These are phyloP conservation scores for Amphicarpaea edgeworthii DNA, from an alignment of 306 rosid species.

Conservation along the genomic window DNA sequence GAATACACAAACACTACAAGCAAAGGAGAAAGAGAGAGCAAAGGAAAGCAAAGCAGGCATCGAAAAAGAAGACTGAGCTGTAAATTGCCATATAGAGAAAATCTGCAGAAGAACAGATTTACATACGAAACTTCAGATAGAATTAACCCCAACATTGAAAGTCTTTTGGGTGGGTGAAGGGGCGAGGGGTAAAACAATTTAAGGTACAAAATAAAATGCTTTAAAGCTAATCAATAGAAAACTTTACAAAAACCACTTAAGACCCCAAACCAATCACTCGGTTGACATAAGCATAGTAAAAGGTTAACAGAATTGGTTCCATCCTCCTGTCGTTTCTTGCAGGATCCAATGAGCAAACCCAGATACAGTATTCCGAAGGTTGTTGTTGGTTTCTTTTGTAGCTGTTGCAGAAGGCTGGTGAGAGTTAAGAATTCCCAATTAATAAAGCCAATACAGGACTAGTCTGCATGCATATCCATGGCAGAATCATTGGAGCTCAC, in stretches of 20 bases:
- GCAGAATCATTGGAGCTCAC: conserved; percentile 69
- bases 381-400: conserved; percentile 37
- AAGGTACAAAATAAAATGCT: conserved; percentile 42
- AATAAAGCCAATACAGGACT: conserved; percentile 59
- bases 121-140: conserved; percentile 35
- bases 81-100: conserved; percentile 21
- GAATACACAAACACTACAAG: background rate
- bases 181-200: conserved; percentile 20
- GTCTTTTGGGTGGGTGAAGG: conserved; percentile 20
- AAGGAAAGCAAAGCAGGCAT: background rate
- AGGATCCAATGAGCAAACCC: conserved; percentile 36
- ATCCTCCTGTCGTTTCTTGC: conserved; percentile 38
- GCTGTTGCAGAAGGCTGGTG: conserved; percentile 41
- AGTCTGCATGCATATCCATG: conserved; percentile 88
- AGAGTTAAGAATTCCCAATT: conserved; percentile 44
- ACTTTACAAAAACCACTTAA: conserved; percentile 51
- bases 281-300: conserved; percentile 47
- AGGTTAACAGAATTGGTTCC: conserved; percentile 43
- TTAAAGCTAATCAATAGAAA: conserved; percentile 33
- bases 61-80: background rate
- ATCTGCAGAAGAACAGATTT: conserved; percentile 34
- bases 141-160: conserved; percentile 37
- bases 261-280: conserved; percentile 46
- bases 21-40: background rate
- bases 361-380: conserved; percentile 29